These are phyloP conservation scores for Didymellaceae sp. DNA, from an alignment of 2,329 filamentous ascomycete species.

Conservation along the genomic window DNA sequence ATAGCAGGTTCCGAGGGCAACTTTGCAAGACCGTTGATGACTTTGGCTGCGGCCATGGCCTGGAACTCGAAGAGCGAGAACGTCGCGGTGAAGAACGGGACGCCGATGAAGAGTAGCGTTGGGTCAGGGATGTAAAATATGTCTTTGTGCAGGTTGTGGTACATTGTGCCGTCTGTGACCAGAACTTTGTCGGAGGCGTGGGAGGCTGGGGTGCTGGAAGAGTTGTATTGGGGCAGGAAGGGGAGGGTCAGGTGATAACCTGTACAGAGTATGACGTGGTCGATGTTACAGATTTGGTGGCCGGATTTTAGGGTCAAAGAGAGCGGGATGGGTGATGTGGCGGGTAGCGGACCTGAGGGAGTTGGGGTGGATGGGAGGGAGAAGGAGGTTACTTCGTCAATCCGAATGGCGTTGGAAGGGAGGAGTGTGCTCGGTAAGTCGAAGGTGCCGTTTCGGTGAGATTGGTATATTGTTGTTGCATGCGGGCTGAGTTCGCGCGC, in stretches of 20 bases:
- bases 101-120: constrained; percentile 67
- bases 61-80: constrained; percentile 76
- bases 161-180: constrained; percentile 68
- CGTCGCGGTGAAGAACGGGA: constrained; percentile 70
- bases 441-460: constrained; percentile 65
- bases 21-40: constrained; percentile 59
- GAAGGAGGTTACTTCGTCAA: constrained; percentile 61
- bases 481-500: constrained; percentile 58
- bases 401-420: constrained; percentile 59
- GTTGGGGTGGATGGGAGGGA: constrained; percentile 24
- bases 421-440: constrained; percentile 63
- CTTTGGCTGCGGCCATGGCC: constrained; percentile 65
- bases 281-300: constrained; percentile 59
- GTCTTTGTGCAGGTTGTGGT: constrained; percentile 73
- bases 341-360: constrained; percentile 2
- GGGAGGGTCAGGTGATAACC: constrained; percentile 73
- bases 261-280: constrained; percentile 69
- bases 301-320: constrained; percentile 62
- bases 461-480: constrained; percentile 59
- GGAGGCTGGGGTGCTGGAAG: constrained; percentile 52
- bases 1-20: constrained; percentile 57
- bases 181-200: constrained; percentile 62
- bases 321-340: constrained; percentile 55
- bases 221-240: constrained; percentile 63
- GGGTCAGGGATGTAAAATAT: constrained; percentile 75